Evolutionary conservation across 176 grass and related monocot species (phyloP), one percentile per base, ranked within the genome.

Genomic region (Triticum timopheevii): DNA sequence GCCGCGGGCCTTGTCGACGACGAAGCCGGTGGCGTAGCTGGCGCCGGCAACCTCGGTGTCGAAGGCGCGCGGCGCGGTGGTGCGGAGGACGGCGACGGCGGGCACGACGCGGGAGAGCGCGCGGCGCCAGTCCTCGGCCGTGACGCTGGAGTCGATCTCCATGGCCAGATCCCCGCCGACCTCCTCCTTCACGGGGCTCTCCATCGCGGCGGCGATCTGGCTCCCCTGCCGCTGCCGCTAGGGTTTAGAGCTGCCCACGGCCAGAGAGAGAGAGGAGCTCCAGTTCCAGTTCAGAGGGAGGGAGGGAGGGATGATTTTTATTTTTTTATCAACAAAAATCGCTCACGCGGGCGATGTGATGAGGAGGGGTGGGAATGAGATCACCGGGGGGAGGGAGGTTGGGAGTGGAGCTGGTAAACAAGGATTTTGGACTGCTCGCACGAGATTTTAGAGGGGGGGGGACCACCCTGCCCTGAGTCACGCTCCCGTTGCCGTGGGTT

Each of bases 21-120:
- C 94, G 86, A 99, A 99, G 22, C 94, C 97, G 27, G 97, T 99
- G 83, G 97, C 97, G 45, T 99, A 99, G 92, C 97, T 93, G 27
- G 97, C 94, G 47, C 97, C 97, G 8, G 97, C 97, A 56, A 56
- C 71, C 89, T 99, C 97, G 40, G 97, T 99, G 79, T 99, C 97
- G 84, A 99, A 99, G 65, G 94, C 97, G 64, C 94, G 89, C 22
- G 92, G 87, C 33, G 97, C 97, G 15, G 97, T 99, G 44, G 94
- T 99, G 73, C 97, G 94, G 69, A 99, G 94, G 40, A 99, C 97
- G 44, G 96, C 94, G 61, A 99, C 97, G n/a, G 97, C 81, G 0
- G 97, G 97, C 31, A 99, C 97, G 20, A 99, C 97, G 87, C 68
- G 89, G 4, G 88, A 76, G 35, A 99, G 94, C 19, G 97, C 92